Conservation (phyloP, 2,329 filamentous ascomycete genomes). For the Fusarium algeriense region DNA sequence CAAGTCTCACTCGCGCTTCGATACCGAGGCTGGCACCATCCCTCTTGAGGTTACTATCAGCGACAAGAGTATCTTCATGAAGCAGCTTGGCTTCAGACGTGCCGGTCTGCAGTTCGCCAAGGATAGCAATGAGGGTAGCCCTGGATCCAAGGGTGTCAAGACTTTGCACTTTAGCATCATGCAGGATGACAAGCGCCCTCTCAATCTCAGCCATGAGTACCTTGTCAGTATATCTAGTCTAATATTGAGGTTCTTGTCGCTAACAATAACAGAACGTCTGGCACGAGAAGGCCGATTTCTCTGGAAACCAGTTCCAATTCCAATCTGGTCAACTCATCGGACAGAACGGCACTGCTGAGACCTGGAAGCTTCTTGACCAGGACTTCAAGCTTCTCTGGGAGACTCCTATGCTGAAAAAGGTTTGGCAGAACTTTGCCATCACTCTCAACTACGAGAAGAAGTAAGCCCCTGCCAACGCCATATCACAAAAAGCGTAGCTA, state of each 20-base stretch:
- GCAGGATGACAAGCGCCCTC: conserved; percentile 62
- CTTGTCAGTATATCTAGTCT: conserved; percentile 52
- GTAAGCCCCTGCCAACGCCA: conserved; percentile 52
- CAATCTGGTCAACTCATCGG: conserved; percentile 67
- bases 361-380: conserved; percentile 61
- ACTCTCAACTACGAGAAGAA: conserved; percentile 68
- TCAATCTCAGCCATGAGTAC: conserved; percentile 73
- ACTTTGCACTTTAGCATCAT: conserved; percentile 72
- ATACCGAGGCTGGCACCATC: conserved; percentile 55
- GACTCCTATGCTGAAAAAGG: conserved; percentile 61
- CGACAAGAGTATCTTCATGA: conserved; percentile 70
- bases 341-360: conserved; percentile 52
- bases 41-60: conserved; percentile 67
- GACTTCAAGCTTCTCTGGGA: conserved; percentile 64
- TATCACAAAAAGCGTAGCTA: background rate
- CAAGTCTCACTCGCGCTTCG: conserved; percentile 52
- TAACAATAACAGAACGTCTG: conserved; percentile 52
- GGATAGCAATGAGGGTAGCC: conserved; percentile 60
- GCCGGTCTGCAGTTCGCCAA: conserved; percentile 50
- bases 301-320: conserved; percentile 65
- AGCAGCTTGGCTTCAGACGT: conserved; percentile 71
- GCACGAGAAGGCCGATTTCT: conserved; percentile 61
- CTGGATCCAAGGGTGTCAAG: conserved; percentile 65
- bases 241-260: background rate
- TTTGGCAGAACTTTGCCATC: conserved; percentile 73